phyloP scores from a whole-genome alignment of 768 basidiomycete genomes.

The Leccinum barrowsii region DNA sequence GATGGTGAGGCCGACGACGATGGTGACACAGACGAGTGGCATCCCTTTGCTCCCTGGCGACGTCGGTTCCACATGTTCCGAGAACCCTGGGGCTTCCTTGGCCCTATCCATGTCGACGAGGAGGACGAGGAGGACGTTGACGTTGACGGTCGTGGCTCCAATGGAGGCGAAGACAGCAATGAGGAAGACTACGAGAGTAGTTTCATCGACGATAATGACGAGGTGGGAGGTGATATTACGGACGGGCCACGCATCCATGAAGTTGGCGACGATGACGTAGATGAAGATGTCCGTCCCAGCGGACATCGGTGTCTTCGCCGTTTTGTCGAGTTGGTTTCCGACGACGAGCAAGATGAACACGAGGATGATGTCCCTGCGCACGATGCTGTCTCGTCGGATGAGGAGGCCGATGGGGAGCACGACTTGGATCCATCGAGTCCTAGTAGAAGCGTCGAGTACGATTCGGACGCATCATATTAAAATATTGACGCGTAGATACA shows the following conservation, averaged over 20 bases:
- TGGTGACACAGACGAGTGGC: conserved; percentile 24
- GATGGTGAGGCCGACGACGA: conserved; percentile 34
- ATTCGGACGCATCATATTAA: conserved; percentile 10
- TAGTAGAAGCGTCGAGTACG: conserved; percentile 18
- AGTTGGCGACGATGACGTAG: conserved; percentile 13
- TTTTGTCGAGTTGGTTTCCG: conserved; percentile 7
- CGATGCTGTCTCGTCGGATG: conserved; percentile 17
- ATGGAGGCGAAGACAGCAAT: conserved; percentile 23
- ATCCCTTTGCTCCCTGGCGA: conserved; percentile 18
- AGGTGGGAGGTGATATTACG: conserved; percentile 7
- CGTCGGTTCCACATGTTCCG: conserved; percentile 12
- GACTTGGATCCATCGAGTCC: not conserved
- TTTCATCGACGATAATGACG: conserved; percentile 52
- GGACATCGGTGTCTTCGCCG: not conserved
- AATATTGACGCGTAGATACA: conserved; percentile 6
- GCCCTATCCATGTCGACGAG: conserved; percentile 20
- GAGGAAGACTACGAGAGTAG: conserved; percentile 49
- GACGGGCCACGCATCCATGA: conserved; percentile 25
- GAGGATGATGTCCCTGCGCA: not conserved
- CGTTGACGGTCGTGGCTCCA: conserved; percentile 5
- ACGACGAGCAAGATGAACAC: conserved; percentile 11
- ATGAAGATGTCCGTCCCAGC: conserved; percentile 1
- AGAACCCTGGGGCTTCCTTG: conserved; percentile 17
- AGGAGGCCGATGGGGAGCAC: conserved; percentile 11
- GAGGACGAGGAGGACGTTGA: conserved; percentile 22